Conservation (phyloP, 2,329 filamentous ascomycete species). For the Knoxdaviesia capensis region DNA sequence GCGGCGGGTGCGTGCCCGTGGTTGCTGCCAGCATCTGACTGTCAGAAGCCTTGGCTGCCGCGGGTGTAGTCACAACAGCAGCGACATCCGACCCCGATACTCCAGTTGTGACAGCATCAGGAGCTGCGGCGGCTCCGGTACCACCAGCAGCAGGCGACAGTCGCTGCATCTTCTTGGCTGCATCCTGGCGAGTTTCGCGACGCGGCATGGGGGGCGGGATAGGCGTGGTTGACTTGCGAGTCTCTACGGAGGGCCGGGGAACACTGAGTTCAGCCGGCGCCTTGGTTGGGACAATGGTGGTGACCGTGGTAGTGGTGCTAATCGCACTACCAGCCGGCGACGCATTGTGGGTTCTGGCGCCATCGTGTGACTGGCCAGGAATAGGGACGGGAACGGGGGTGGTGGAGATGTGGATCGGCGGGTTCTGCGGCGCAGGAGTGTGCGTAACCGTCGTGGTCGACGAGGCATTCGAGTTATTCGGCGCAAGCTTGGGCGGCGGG, state of each 20-base stretch:
- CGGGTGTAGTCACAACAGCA: constrained; percentile 7
- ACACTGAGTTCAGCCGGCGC: background rate
- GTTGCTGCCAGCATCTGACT: constrained; percentile 12
- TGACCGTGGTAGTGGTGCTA: constrained; percentile 12
- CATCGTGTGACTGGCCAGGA: constrained; percentile 4
- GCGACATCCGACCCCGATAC: no score
- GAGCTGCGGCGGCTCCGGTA: constrained; percentile 10
- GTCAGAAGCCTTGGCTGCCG: constrained; percentile 5
- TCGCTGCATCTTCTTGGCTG: constrained; percentile 13
- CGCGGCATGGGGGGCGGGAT: constrained; percentile 17
- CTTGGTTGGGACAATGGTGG: constrained; percentile 14
- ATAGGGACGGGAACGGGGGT: constrained; percentile 13
- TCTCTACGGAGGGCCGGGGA: background rate
- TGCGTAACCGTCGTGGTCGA: constrained; percentile 4
- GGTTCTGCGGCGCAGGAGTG: constrained; percentile 1
- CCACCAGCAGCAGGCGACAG: constrained; percentile 10
- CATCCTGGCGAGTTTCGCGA: constrained; percentile 24
- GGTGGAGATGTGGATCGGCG: constrained; percentile 14
- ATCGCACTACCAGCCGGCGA: no score
- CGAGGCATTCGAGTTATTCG: constrained; percentile 3
- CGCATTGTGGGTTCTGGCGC: background rate
- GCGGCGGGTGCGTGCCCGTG: constrained; percentile 16
- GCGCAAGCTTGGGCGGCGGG: constrained; percentile 20
- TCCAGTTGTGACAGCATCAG: constrained; percentile 3
- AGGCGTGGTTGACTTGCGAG: constrained; percentile 11